Evolutionary conservation across 73 alveolate genomes (phyloP), one percentile per base, ranked within the genome.

Genomic region (Paramecium tetraurelia): DNA sequence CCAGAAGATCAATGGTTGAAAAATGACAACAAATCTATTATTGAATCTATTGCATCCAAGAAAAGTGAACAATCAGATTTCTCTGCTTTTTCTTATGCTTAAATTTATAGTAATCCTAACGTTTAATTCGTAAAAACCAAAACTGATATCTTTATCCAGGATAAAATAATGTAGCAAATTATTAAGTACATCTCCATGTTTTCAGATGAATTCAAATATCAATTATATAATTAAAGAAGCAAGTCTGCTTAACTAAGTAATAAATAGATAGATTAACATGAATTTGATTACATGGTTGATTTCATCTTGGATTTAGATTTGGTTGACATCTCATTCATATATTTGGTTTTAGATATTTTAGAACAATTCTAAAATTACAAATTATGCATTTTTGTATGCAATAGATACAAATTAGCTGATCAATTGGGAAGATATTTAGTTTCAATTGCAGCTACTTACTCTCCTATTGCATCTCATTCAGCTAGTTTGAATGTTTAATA

Each of bases 371-470:
- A 96, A 85, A 80, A 94, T 89, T 96, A 86, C 85, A 96, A 95
- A 86, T 93, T 97, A 12, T 96, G 98, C 76, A 93, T 97, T 84
- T 94, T 97, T 85, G 96, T 97, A 85, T 97, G 99, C 93, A 97
- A 97, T 77, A 86, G 99, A 68, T 97, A 97, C 59, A 92, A 96
- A 44, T 69, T 97, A 59, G 94, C 93, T 24, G 96, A 95, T 33
- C 85, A 95, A 59, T 59, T 97, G 5, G 98, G 98, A 3, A 95
- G 98, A 69, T 97, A 96, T 83, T 59, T 97, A 38, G 86, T 92
- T 5, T 88, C 96, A 18, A 87, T 97, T 20, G 97, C 97, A 48
- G 36, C 93, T n/a, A 96, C 95, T 58, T 97, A 94, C 86, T 95
- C 99, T 14, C 95, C 95, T 53, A 33, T 95, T 29, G 93, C 93